Conservation (phyloP, 2,329 filamentous ascomycete genomes). For the Fusarium subglutinans region DNA sequence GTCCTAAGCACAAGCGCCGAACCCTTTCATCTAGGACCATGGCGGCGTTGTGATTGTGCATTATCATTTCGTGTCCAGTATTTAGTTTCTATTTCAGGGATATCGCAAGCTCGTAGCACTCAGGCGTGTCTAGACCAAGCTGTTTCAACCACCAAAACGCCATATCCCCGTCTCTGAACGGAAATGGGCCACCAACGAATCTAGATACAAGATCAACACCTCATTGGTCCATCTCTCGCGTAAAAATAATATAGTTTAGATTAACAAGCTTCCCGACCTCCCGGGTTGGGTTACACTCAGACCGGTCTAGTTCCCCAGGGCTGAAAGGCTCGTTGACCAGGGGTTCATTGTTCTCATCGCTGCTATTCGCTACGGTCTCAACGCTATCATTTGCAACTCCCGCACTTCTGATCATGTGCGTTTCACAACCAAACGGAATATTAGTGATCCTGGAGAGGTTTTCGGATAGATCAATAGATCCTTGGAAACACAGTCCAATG, state of each 20-base stretch:
- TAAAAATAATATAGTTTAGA: slow-evolving; percentile 1
- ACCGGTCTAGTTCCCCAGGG: slow-evolving; percentile 28
- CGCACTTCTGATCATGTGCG: slow-evolving; percentile 4
- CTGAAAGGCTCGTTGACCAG: slow-evolving; percentile 29
- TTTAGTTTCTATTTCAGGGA: not conserved
- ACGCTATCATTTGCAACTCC: slow-evolving; percentile 7
- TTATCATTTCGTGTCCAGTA: not conserved
- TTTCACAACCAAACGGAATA: slow-evolving; percentile 5
- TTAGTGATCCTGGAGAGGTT: not conserved
- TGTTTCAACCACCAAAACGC: slow-evolving; percentile 25
- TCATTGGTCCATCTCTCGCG: slow-evolving; percentile 5
- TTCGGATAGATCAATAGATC: not conserved
- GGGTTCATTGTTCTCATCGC: not conserved
- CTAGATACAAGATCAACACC: not conserved
- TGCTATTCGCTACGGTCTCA: not conserved
- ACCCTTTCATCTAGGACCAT: slow-evolving; percentile 5
- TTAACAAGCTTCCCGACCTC: slow-evolving; percentile 7
- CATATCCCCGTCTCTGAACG: slow-evolving; percentile 19
- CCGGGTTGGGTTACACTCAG: slow-evolving; percentile 23
- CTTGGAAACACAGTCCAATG: not conserved
- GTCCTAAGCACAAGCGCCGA: not conserved
- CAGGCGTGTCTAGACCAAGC: slow-evolving; percentile 32
- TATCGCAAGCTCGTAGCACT: not conserved
- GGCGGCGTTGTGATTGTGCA: not conserved
- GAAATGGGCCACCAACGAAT: slow-evolving; percentile 3